Conservation (phyloP, 495 filamentous ascomycete species). For the Aspergillus diversus region DNA sequence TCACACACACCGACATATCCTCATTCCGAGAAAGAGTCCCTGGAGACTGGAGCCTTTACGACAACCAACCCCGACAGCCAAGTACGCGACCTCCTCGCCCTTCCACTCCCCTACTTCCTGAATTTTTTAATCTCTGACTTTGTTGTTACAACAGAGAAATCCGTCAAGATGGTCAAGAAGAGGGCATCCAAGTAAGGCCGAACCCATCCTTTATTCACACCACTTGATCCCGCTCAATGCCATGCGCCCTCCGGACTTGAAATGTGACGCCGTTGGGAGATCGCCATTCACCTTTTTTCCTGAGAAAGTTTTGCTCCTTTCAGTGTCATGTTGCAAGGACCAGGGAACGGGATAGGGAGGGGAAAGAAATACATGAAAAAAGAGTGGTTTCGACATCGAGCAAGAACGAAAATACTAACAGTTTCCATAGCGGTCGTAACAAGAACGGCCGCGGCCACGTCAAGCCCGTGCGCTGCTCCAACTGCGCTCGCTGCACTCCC, state of each 20-base stretch:
- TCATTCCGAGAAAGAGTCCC: slow-evolving; percentile 42
- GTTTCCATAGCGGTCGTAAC: slow-evolving; percentile 80
- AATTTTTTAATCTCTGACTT: slow-evolving; percentile 34
- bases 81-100: slow-evolving; percentile 44
- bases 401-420: slow-evolving; percentile 21
- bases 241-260: slow-evolving; percentile 24
- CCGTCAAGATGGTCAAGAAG: slow-evolving; percentile 99
- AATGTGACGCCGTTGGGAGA: slow-evolving; percentile 37
- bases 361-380: neutral
- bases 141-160: slow-evolving; percentile 46
- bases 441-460: slow-evolving; percentile 99
- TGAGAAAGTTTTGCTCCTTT: neutral
- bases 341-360: neutral
- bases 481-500: slow-evolving; percentile 99
- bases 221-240: slow-evolving; percentile 13
- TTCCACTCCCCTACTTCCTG: slow-evolving; percentile 20
- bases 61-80: slow-evolving; percentile 53
- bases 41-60: slow-evolving; percentile 43
- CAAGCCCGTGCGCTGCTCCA: slow-evolving; percentile 99
- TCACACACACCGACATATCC: slow-evolving; percentile 47
- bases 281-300: slow-evolving; percentile 15
- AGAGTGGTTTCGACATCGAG: slow-evolving; percentile 1
- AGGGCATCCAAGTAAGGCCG: slow-evolving; percentile 89
- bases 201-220: slow-evolving; percentile 22
- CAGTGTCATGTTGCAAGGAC: slow-evolving; percentile 8